Evolutionary conservation across 257 asterid genomes (phyloP).

Genomic region (Lycium ferocissimum): DNA sequence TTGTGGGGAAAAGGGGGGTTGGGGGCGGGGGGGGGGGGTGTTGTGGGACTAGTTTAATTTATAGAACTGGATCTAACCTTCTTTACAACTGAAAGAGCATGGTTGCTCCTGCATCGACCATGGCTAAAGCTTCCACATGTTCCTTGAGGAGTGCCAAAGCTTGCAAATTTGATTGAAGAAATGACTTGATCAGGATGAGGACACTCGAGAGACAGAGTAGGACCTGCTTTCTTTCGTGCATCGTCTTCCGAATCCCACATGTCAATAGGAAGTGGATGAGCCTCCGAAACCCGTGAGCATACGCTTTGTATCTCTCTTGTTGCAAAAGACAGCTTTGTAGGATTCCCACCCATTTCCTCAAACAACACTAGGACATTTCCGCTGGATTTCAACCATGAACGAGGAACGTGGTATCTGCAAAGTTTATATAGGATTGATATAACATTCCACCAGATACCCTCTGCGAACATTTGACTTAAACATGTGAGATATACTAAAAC

Average conservation of each 20-base stretch:
- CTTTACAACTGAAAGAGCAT: conserved; percentile 61
- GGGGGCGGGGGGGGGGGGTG: not conserved
- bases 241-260: conserved; percentile 65
- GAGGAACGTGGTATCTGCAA: conserved; percentile 91
- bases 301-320: conserved; percentile 60
- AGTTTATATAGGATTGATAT: not conserved
- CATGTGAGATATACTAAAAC: conserved; percentile 28
- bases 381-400: conserved; percentile 73
- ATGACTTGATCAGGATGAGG: conserved; percentile 69
- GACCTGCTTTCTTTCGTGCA: conserved; percentile 42
- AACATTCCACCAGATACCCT: not conserved
- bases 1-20: too few relatives aligned
- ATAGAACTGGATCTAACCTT: conserved; percentile 50
- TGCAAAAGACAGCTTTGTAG: conserved; percentile 72
- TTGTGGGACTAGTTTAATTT: not conserved
- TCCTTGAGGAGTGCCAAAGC: conserved; percentile 91
- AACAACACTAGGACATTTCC: conserved; percentile 73
- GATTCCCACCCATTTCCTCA: conserved; percentile 91
- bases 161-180: conserved; percentile 74
- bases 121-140: conserved; percentile 84
- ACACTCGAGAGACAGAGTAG: conserved; percentile 66
- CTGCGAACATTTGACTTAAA: conserved; percentile 3
- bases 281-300: conserved; percentile 71
- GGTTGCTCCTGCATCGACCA: conserved; percentile 75
- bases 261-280: conserved; percentile 78